Base-by-base conservation (phyloP, 768 basidiomycete species). In the Podaxis rugospora region DNA sequence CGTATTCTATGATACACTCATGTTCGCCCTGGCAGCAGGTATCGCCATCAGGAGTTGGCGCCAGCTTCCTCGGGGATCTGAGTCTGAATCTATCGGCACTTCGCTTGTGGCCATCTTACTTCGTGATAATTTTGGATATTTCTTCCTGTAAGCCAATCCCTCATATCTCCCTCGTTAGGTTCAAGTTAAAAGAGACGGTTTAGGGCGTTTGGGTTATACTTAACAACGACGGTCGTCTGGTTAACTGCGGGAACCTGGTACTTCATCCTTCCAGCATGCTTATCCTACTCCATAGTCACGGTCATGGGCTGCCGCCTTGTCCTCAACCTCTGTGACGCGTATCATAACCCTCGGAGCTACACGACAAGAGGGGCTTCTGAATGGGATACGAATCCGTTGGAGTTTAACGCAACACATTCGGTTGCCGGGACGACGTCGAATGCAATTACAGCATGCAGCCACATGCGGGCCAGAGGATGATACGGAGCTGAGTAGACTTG, bases 261-360 rank as follows among this genome's bases (percentile, higher is more conserved):
- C 55, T 67, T 67, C 36, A 67, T 66, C n/a, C 62, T 73, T 27
- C 70, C 72, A 4, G 65, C 66, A 9, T 63, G 58, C 42, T 63
- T 70, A 49, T 61, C 69, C 6, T 68, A 67, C 51, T 39, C 68
- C 37, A 44, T 67, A 32, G 69, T 67, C 14, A 68, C 68, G 13
- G 65, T 72, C 25, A 65, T 70, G 62, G 67, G 70, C 9, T 70
- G 67, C 37, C 67, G 71, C 52, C 62, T 73, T 32, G 66, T 73
- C 57, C 67, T 74, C 46, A 73, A 72, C 59, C 68, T 74, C 6
- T 69, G 64, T 51, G 60, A 69, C 44, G 69, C 69, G 5, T 71
- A 66, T 57, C 66, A 70, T 37, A 55, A 44, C 28, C 66, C 67
- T 27, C 27, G 13, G 5, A 40, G 10, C 13, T n/a, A 35, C 37